Conservation (phyloP, 345 rosid genomes). For the Brassica incana region DNA sequence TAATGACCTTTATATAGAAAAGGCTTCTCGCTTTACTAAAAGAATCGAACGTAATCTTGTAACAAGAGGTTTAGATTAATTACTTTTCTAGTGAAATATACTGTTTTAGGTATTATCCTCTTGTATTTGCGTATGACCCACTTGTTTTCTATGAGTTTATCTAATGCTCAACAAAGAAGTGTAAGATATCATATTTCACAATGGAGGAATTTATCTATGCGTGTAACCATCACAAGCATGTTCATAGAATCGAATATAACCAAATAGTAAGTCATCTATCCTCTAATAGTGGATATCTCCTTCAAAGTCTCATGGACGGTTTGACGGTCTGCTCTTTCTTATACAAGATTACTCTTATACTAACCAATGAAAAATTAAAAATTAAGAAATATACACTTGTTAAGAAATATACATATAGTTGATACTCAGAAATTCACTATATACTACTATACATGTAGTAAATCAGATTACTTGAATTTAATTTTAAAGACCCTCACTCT, state of each 20-base stretch:
- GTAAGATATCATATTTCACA: slow-evolving; percentile 1
- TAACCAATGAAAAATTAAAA: no score
- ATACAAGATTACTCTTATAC: no score
- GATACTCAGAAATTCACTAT: background rate
- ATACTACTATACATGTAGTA: background rate
- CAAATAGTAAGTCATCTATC: background rate
- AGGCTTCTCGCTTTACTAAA: background rate
- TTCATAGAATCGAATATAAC: background rate
- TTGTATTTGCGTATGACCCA: background rate
- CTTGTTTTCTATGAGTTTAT: background rate
- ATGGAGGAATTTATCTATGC: background rate
- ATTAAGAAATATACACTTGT: no score
- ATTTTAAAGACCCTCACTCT: background rate
- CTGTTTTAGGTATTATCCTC: background rate
- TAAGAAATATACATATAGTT: background rate
- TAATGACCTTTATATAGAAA: background rate
- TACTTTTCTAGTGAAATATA: slow-evolving; percentile 1
- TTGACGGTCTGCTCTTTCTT: background rate
- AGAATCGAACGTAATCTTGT: slow-evolving; percentile 3
- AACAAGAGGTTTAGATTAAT: background rate
- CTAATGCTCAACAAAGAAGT: background rate
- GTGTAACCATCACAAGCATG: slow-evolving; percentile 18
- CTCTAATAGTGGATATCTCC: background rate
- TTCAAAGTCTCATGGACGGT: background rate
- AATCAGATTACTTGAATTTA: background rate